Conservation (phyloP, 2,329 filamentous ascomycete genomes). For the Ceratocystis cacaofunesta region DNA sequence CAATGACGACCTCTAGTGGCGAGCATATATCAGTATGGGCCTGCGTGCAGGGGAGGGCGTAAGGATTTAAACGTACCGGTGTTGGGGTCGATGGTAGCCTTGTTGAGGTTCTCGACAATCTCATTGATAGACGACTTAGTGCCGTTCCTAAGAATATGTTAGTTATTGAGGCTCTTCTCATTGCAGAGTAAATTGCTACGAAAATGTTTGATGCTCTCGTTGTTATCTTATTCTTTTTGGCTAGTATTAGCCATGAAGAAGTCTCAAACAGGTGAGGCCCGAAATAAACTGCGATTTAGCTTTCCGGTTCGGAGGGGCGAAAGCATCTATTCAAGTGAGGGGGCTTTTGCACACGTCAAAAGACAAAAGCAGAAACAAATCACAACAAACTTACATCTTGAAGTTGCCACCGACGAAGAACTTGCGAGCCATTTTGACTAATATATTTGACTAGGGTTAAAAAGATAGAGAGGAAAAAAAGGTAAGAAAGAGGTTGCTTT, state of each 20-base stretch:
- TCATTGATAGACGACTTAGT: slow-evolving; percentile 75
- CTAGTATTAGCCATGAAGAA: background rate
- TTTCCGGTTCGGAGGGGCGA: slow-evolving; percentile 7
- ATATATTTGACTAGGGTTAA: slow-evolving; percentile 18
- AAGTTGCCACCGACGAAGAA: slow-evolving; percentile 99
- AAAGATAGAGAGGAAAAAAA: slow-evolving; percentile 5
- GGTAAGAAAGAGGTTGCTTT: background rate
- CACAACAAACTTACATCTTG: slow-evolving; percentile 62
- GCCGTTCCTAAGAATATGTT: slow-evolving; percentile 58
- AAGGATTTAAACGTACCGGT: slow-evolving; percentile 8
- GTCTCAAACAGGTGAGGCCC: background rate
- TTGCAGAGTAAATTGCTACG: background rate
- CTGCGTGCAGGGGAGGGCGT: background rate
- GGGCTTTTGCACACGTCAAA: background rate
- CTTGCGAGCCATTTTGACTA: slow-evolving; percentile 71
- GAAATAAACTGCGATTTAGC: slow-evolving; percentile 17
- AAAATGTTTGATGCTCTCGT: background rate
- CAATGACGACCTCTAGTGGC: slow-evolving; percentile 72
- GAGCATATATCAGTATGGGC: background rate
- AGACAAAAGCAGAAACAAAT: slow-evolving; percentile 11
- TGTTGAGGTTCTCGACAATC: slow-evolving; percentile 81
- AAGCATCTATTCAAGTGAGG: slow-evolving; percentile 7
- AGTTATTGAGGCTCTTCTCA: background rate
- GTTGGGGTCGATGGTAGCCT: slow-evolving; percentile 56
- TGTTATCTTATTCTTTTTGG: background rate